phyloP scores from a whole-genome alignment of 345 rosid genomes.

The Sonneratia alba region DNA sequence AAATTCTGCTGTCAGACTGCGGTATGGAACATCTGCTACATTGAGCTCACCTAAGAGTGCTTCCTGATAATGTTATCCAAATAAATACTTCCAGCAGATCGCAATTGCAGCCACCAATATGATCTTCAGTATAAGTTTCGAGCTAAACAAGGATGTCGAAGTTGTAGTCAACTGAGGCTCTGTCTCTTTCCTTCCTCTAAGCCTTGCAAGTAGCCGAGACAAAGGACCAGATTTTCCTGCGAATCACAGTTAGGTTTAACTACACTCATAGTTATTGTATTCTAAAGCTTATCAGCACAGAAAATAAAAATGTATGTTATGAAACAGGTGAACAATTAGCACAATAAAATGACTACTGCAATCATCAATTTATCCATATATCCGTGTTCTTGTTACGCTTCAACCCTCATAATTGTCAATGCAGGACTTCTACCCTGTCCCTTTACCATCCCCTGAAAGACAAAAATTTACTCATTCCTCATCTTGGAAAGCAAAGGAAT shows the following conservation, averaged over 20 bases:
- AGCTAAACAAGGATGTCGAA: conserved; percentile 20
- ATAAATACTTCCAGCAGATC: conserved; percentile 59
- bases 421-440: not conserved
- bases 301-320: not conserved
- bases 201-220: conserved; percentile 42
- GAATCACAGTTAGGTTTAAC: conserved; percentile 17
- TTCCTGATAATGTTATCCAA: conserved; percentile 10
- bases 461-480: too few relatives aligned
- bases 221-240: conserved; percentile 33
- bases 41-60: not conserved
- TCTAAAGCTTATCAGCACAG: not conserved
- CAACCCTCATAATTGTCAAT: not conserved
- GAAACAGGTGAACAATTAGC: not conserved
- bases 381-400: not conserved
- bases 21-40: conserved; percentile 3
- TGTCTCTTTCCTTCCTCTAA: conserved; percentile 42
- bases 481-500: not conserved
- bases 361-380: not conserved
- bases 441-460: not conserved
- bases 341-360: not conserved
- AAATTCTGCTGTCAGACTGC: conserved; percentile 1
- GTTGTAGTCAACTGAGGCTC: conserved; percentile 13
- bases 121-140: conserved; percentile 42
- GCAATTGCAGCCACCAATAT: conserved; percentile 53
- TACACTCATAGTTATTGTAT: not conserved